These are phyloP conservation scores for Xylaria sp. DNA, from an alignment of 2,329 filamentous ascomycete genomes.

Conservation along the genomic window DNA sequence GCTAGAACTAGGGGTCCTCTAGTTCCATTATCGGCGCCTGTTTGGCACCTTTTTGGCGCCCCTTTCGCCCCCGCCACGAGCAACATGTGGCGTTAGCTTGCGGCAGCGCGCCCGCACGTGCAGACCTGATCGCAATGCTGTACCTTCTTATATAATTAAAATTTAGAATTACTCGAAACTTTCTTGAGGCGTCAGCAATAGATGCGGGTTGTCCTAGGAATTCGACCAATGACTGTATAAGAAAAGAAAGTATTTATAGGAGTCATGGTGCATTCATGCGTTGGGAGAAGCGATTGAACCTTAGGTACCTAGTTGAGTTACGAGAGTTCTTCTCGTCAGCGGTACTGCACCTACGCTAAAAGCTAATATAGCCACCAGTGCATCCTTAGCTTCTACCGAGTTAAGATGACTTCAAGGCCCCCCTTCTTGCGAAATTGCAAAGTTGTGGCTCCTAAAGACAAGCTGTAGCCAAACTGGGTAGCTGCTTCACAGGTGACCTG, in stretches of 20 bases:
- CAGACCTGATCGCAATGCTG: constrained; percentile 10
- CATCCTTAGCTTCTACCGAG: neutral
- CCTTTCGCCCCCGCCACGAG: neutral
- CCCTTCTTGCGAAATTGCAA: no score
- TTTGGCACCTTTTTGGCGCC: constrained; percentile 5
- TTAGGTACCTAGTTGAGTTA: no score
- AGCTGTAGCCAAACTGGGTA: no score
- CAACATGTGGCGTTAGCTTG: constrained; percentile 21
- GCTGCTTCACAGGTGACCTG: neutral
- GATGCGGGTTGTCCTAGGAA: neutral
- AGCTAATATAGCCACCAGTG: neutral
- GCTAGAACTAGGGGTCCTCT: constrained; percentile 4
- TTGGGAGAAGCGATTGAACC: no score
- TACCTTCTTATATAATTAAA: neutral
- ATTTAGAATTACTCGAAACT: no score
- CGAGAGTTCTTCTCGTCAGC: no score
- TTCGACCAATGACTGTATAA: no score
- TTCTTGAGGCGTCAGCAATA: neutral
- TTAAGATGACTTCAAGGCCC: no score
- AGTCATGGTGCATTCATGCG: no score
- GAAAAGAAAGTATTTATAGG: no score
- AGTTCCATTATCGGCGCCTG: constrained; percentile 21
- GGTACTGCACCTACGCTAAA: no score
- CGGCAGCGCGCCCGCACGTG: constrained; percentile 32
- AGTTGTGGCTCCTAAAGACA: no score